Evolutionary conservation across 495 filamentous ascomycete genomes (phyloP), one percentile per base, ranked within the genome.

Genomic region (Xylaria acuta): DNA sequence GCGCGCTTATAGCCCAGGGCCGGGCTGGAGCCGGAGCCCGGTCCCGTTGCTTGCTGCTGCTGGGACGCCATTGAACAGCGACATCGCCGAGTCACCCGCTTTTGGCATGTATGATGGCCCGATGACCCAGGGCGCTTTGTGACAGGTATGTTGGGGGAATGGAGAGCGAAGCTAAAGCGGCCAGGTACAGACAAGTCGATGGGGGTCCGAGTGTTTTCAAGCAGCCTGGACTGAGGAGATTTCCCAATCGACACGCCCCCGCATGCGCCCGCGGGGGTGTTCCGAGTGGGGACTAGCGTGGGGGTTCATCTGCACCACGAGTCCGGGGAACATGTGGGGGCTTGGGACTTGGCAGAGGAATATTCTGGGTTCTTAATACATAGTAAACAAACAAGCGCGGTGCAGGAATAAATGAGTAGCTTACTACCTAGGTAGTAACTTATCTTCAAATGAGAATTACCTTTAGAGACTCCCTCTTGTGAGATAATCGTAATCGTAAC

Each of bases 1-100:
- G 84, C 84, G 75, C 84, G 84, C 77, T 86, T 86, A 74, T 86
- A 86, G 18, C 68, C 74, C n/a, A 53, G 5, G 54, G 59, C 60
- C 62, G 70, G 53, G 30, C 71, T 67, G 45, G 69, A 54, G 45
- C 43, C 16, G 43, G 40, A n/a, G 47, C 20, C 70, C 22, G 53
- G 67, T 51, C 47, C 65, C 54, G 72, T 72, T 73, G 77, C 71
- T 72, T 78, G 74, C 49, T 75, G 36, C 36, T 38, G 75, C 72
- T 79, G 72, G 40, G 75, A 79, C 62, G 75, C 77, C 77, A 79
- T 77, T 72, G 74, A 75, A 32, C 72, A 64, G 72, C 75, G 75
- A 77, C 77, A 79, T 79, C 62, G 76, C 75, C 74, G 67, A 67
- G 69, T 72, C 75, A 76, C 74, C 59, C 58, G 27, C 65, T 73